Evolutionary conservation across 768 basidiomycete species (phyloP).

Genomic region (Rhizopogon rudus): DNA sequence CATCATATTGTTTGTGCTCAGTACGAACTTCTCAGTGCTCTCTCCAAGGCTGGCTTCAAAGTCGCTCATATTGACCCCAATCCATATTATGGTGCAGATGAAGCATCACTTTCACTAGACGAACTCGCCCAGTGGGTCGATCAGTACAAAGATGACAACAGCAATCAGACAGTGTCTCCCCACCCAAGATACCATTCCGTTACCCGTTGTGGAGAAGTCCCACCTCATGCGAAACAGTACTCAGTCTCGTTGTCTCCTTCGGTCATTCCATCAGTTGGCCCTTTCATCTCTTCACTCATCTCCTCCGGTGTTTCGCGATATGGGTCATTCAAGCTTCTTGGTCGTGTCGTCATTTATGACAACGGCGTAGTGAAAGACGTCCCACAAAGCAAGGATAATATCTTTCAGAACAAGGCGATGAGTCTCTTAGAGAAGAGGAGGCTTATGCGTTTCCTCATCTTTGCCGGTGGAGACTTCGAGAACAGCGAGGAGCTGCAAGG

Average conservation of each 20-base stretch:
- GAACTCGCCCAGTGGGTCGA: constrained; percentile 75
- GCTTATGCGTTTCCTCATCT: constrained; percentile 88
- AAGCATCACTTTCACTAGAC: constrained; percentile 77
- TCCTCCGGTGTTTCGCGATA: constrained; percentile 85
- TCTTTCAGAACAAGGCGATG: constrained; percentile 82
- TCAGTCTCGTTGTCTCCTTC: constrained; percentile 82
- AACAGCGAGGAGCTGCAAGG: constrained; percentile 51
- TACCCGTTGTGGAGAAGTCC: constrained; percentile 36
- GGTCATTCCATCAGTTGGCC: constrained; percentile 74
- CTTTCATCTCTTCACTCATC: constrained; percentile 73
- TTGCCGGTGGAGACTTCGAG: constrained; percentile 75
- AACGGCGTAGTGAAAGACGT: constrained; percentile 52
- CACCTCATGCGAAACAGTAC: constrained; percentile 67
- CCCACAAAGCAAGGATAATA: constrained; percentile 87
- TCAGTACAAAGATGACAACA: constrained; percentile 14
- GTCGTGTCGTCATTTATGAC: constrained; percentile 59
- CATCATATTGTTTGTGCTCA: background rate
- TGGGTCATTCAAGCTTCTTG: constrained; percentile 84
- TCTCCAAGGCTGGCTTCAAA: constrained; percentile 83
- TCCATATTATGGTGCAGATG: constrained; percentile 77
- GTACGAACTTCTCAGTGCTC: constrained; percentile 47
- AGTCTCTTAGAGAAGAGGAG: constrained; percentile 80
- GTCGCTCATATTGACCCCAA: constrained; percentile 87
- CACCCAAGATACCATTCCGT: constrained; percentile 25
- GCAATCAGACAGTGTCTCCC: constrained; percentile 28